A percentile compares a stretch with the other conserved stretches of the same genome.
These are phyloP conservation scores for Phytophthora fragariae DNA, from an alignment of 352 stramenopile genomes.

Conservation along the genomic window DNA sequence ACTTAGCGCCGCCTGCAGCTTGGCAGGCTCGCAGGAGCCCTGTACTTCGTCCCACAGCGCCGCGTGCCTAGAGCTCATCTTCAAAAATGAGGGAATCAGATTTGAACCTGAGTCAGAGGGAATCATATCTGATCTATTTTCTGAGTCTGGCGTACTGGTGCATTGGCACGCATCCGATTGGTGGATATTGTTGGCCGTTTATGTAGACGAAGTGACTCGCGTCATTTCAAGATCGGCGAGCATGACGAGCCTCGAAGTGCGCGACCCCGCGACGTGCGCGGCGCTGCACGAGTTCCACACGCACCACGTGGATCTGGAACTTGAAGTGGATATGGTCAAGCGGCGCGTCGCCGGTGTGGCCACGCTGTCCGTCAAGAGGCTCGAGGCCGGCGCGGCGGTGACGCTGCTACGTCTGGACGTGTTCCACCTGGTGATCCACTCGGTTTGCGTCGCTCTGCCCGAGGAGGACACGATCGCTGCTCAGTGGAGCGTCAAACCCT, in stretches of 20 bases:
- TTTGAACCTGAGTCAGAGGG: not conserved
- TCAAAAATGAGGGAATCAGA: slow-evolving; percentile 8
- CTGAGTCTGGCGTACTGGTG: not conserved
- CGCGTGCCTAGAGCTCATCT: slow-evolving; percentile 43
- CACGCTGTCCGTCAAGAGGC: slow-evolving; percentile 47
- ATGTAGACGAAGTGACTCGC: slow-evolving; percentile 28
- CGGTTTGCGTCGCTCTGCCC: slow-evolving; percentile 41
- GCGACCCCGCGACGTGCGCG: slow-evolving; percentile 74
- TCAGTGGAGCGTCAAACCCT: slow-evolving; percentile 59
- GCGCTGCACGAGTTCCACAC: slow-evolving; percentile 57
- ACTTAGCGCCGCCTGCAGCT: slow-evolving; percentile 48
- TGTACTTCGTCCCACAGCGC: slow-evolving; percentile 80
- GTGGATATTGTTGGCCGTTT: not conserved
- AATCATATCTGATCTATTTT: too few species aligned
- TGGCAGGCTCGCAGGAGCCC: slow-evolving; percentile 51
- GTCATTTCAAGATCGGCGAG: slow-evolving; percentile 2
- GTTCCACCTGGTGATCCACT: slow-evolving; percentile 65
- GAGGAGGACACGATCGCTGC: slow-evolving; percentile 26
- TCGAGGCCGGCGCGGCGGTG: slow-evolving; percentile 5
- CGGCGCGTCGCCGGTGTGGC: slow-evolving; percentile 41
- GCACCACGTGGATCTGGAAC: slow-evolving; percentile 56
- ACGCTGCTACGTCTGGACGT: slow-evolving; percentile 58
- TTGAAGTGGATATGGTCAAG: slow-evolving; percentile 57
- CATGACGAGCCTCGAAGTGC: slow-evolving; percentile 11
- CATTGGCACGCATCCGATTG: not conserved